phyloP scores from a whole-genome alignment of 176 grass and related monocot species.

The Otatea glauca region DNA sequence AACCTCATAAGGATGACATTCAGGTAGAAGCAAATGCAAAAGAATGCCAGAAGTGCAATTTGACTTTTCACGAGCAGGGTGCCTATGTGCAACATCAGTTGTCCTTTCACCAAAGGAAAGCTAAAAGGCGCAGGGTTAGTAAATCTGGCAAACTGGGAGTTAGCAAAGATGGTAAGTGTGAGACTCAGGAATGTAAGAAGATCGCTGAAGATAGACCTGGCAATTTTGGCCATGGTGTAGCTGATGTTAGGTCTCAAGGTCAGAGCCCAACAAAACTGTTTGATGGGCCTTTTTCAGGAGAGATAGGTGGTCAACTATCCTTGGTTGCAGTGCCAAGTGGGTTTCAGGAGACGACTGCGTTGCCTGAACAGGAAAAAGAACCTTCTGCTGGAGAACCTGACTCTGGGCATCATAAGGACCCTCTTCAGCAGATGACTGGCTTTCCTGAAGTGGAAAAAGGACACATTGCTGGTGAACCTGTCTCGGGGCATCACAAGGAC shows the following conservation, averaged over 20 bases:
- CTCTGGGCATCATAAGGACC: slow-evolving; percentile 33
- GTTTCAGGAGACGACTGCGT: slow-evolving; percentile 32
- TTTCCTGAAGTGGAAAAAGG: slow-evolving; percentile 40
- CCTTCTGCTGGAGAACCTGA: slow-evolving; percentile 29
- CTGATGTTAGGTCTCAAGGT: slow-evolving; percentile 62
- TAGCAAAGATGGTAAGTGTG: slow-evolving; percentile 64
- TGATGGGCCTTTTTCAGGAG: slow-evolving; percentile 33
- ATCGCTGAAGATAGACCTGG: slow-evolving; percentile 58
- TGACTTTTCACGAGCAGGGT: slow-evolving; percentile 66
- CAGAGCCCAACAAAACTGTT: slow-evolving; percentile 47
- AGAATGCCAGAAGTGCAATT: slow-evolving; percentile 69
- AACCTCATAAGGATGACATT: slow-evolving; percentile 50
- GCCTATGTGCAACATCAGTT: slow-evolving; percentile 77
- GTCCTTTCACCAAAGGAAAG: slow-evolving; percentile 75
- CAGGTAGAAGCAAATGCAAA: slow-evolving; percentile 36
- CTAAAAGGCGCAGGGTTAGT: slow-evolving; percentile 72
- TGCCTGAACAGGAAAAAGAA: slow-evolving; percentile 41
- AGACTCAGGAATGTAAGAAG: slow-evolving; percentile 65
- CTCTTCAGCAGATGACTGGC: slow-evolving; percentile 3
- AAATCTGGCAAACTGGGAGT: slow-evolving; percentile 41
- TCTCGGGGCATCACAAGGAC: slow-evolving; percentile 26
- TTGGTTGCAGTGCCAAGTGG: slow-evolving; percentile 38
- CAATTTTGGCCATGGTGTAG: slow-evolving; percentile 47
- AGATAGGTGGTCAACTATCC: slow-evolving; percentile 37
- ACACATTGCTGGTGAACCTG: slow-evolving; percentile 15